These are phyloP conservation scores for Colletotrichum viniferum DNA, from an alignment of 2,329 filamentous ascomycete species.

Conservation along the genomic window DNA sequence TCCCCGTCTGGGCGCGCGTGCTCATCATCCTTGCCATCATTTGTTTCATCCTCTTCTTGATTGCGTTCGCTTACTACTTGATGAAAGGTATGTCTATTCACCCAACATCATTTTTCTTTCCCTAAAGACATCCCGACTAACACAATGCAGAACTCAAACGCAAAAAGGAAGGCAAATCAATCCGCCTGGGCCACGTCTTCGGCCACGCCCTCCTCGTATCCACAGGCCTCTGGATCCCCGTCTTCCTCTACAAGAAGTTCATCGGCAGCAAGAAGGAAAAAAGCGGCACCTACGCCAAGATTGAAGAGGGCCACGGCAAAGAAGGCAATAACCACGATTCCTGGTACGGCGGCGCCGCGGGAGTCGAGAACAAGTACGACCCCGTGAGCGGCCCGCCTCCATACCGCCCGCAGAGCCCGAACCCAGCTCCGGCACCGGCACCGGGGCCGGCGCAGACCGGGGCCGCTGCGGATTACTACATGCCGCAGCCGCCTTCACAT, in stretches of 20 bases:
- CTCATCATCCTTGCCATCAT: conserved; percentile 20
- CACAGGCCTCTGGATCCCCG: conserved; percentile 23
- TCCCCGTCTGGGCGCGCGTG: conserved; percentile 20
- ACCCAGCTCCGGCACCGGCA: not conserved
- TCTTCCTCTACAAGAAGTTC: conserved; percentile 30
- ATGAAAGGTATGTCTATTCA: not conserved
- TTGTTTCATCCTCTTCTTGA: conserved; percentile 2
- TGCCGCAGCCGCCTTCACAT: conserved; percentile 7
- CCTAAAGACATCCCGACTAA: not conserved
- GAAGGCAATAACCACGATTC: not conserved
- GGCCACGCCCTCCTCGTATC: conserved; percentile 14
- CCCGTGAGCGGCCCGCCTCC: not conserved
- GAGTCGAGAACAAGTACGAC: not conserved
- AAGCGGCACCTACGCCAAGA: conserved; percentile 17
- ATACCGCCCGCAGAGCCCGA: not conserved
- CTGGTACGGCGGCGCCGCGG: conserved; percentile 7
- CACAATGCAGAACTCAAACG: conserved; percentile 9
- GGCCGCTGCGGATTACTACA: conserved; percentile 13
- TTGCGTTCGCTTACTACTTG: not conserved
- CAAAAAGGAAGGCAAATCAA: conserved; percentile 17
- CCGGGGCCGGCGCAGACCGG: not conserved
- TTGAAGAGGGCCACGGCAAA: conserved; percentile 16
- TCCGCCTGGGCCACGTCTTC: conserved; percentile 17
- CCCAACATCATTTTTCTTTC: not conserved
- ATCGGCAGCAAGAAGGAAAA: not conserved